These are phyloP conservation scores for Calonectria pteridis DNA, from an alignment of 2,329 filamentous ascomycete genomes.

Conservation along the genomic window DNA sequence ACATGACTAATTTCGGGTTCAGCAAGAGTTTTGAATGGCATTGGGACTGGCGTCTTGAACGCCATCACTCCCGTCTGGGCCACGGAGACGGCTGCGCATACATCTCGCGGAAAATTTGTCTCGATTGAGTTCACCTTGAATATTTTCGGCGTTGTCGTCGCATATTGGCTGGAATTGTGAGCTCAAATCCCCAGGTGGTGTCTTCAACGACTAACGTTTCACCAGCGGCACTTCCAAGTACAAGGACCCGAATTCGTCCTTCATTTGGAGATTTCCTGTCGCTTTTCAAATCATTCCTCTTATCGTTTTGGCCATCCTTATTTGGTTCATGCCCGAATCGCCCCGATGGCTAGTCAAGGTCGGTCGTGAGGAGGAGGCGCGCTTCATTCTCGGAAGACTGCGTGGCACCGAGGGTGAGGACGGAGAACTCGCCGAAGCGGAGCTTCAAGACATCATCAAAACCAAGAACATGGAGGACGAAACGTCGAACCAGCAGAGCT, in stretches of 20 bases:
- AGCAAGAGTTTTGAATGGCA: background rate
- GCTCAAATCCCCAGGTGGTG: no score
- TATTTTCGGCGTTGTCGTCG: conserved; percentile 60
- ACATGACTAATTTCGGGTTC: background rate
- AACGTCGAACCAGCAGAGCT: conserved; percentile 16
- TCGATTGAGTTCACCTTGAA: conserved; percentile 64
- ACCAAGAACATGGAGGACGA: background rate
- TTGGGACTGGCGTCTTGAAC: background rate
- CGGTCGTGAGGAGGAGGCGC: background rate
- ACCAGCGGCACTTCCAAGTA: conserved; percentile 41
- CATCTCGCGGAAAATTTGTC: conserved; percentile 59
- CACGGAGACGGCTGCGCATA: conserved; percentile 58
- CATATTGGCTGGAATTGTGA: conserved; percentile 51
- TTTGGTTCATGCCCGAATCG: conserved; percentile 58
- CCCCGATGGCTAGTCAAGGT: conserved; percentile 54
- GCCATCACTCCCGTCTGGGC: conserved; percentile 62
- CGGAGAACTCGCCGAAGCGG: conserved; percentile 51
- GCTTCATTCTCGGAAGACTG: conserved; percentile 52
- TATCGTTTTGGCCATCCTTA: conserved; percentile 49
- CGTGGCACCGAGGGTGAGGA: conserved; percentile 51
- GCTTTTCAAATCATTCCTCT: conserved; percentile 55
- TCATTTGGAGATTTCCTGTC: conserved; percentile 48
- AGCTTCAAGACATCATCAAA: conserved; percentile 27
- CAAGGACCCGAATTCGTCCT: conserved; percentile 44
- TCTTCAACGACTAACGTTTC: background rate